These are phyloP conservation scores for Curvularia lunata DNA, from an alignment of 2,329 filamentous ascomycete genomes.

Conservation along the genomic window DNA sequence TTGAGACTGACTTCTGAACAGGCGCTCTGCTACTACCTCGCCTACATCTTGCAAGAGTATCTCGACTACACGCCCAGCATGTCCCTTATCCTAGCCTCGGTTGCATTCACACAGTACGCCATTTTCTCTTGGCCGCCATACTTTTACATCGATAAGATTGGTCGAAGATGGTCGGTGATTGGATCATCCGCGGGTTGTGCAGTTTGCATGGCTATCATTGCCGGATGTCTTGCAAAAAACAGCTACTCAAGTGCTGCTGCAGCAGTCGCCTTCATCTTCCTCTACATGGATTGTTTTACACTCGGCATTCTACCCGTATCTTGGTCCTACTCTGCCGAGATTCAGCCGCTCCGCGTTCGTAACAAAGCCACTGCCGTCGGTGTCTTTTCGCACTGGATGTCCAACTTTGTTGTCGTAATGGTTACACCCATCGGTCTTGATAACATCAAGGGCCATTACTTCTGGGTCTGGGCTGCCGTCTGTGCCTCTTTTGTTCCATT, in stretches of 20 bases:
- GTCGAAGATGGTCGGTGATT: slow-evolving; percentile 44
- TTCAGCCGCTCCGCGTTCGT: slow-evolving; percentile 57
- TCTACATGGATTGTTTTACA: slow-evolving; percentile 32
- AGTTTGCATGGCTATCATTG: slow-evolving; percentile 45
- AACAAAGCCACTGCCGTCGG: slow-evolving; percentile 59
- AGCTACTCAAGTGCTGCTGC: slow-evolving; percentile 37
- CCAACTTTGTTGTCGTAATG: slow-evolving; percentile 60
- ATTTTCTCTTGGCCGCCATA: slow-evolving; percentile 50
- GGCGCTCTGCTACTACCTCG: slow-evolving; percentile 48
- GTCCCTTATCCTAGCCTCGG: slow-evolving; percentile 45
- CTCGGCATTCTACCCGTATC: slow-evolving; percentile 47
- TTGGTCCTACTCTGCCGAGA: slow-evolving; percentile 59
- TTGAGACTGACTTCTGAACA: neutral
- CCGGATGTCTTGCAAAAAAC: slow-evolving; percentile 36
- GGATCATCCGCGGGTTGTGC: slow-evolving; percentile 42
- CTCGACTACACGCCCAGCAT: slow-evolving; percentile 39
- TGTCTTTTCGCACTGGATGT: slow-evolving; percentile 58
- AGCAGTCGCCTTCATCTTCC: slow-evolving; percentile 51
- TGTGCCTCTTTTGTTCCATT: slow-evolving; percentile 59
- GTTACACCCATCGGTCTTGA: slow-evolving; percentile 53
- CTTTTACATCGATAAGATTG: slow-evolving; percentile 56
- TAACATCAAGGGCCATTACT: slow-evolving; percentile 51
- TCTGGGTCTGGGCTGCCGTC: slow-evolving; percentile 59
- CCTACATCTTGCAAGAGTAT: slow-evolving; percentile 48
- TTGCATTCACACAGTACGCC: slow-evolving; percentile 54